Conservation (phyloP, 2,329 filamentous ascomycete genomes). For the Lachnellula cervina region DNA sequence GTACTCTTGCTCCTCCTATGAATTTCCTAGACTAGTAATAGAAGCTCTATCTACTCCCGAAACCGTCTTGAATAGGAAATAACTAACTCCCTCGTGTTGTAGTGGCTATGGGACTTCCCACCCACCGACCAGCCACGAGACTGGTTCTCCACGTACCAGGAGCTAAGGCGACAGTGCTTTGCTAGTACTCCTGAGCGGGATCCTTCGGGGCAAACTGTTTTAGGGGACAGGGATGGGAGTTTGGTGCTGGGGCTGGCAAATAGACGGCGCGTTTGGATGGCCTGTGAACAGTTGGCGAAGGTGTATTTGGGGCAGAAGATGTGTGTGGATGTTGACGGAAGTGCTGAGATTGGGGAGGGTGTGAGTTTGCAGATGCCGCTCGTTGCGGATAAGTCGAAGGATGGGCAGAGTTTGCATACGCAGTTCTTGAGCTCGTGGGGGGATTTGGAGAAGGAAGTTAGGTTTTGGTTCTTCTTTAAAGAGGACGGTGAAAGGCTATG, state of each 20-base stretch:
- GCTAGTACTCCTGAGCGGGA: constrained; percentile 6
- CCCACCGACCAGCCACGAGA: constrained; percentile 1
- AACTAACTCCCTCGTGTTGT: no score
- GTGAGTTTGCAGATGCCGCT: constrained; percentile 8
- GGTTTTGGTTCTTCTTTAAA: constrained; percentile 7
- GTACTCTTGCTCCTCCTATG: no score
- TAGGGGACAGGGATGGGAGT: not conserved
- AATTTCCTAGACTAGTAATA: no score
- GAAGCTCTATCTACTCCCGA: no score
- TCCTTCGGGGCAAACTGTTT: not conserved
- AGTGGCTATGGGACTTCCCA: constrained; percentile 14
- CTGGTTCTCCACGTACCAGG: constrained; percentile 11
- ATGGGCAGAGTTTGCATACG: not conserved
- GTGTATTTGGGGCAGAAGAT: not conserved
- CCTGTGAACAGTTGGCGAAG: not conserved
- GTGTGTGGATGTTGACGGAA: not conserved
- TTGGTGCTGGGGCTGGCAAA: constrained; percentile 5
- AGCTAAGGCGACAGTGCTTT: constrained; percentile 10
- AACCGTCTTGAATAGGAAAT: no score
- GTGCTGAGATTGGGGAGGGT: not conserved
- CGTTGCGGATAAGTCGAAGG: constrained; percentile 4
- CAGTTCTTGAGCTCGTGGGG: constrained; percentile 5
- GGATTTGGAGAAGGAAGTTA: constrained; percentile 2
- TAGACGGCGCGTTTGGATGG: constrained; percentile 3
- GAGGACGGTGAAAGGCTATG: constrained; percentile 2